Evolutionary conservation across 192 early-diverging fungal species (phyloP).

Genomic region (Backusella luteola): DNA sequence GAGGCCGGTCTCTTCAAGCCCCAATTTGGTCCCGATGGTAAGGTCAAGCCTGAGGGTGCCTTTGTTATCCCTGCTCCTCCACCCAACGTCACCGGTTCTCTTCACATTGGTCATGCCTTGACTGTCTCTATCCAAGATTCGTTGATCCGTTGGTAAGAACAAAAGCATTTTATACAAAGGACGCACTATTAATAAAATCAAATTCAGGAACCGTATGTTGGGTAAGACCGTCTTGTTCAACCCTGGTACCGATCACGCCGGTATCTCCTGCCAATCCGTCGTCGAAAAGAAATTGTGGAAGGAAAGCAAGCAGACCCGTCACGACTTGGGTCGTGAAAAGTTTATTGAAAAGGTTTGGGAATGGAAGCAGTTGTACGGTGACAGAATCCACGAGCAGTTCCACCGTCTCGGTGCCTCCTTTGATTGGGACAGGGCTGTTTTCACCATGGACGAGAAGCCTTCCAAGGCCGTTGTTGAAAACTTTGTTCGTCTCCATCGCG

Average conservation of each 20-base stretch:
- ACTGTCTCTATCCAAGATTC: conserved; percentile 94
- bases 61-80: conserved; percentile 96
- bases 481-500: conserved; percentile 92
- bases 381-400: conserved; percentile 86
- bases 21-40: conserved; percentile 66
- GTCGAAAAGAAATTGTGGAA: conserved; percentile 96
- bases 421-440: conserved; percentile 90
- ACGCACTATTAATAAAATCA: conserved; percentile 1
- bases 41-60: conserved; percentile 69
- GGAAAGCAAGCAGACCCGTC: conserved; percentile 79
- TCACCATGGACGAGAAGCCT: conserved; percentile 86
- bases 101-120: conserved; percentile 95
- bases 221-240: conserved; percentile 93
- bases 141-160: conserved; percentile 79
- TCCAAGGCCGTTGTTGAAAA: conserved; percentile 88
- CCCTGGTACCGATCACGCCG: conserved; percentile 96
- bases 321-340: conserved; percentile 89
- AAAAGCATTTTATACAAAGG: too few relatives aligned
- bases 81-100: conserved; percentile 97
- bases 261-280: conserved; percentile 95
- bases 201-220: conserved; percentile 82
- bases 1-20: conserved; percentile 91
- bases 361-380: conserved; percentile 90
- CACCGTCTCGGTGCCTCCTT: conserved; percentile 86
- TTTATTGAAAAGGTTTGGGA: conserved; percentile 91